Conservation (phyloP, 2,329 filamentous ascomycete genomes). For the Colletotrichum australisinense region DNA sequence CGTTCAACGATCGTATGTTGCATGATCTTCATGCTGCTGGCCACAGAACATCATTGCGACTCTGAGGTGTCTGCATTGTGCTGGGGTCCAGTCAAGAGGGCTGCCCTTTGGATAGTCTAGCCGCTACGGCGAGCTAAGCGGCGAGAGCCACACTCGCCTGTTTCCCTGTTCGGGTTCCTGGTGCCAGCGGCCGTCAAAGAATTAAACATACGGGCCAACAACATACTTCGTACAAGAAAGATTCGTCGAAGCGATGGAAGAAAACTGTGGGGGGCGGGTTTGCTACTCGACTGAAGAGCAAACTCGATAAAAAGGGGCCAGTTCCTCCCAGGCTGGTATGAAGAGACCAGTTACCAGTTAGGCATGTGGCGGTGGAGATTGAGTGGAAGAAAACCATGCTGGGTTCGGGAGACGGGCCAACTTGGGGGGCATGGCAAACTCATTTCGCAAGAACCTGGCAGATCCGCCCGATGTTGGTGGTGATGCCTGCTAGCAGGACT, state of each 20-base stretch:
- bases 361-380: neutral
- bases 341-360: neutral
- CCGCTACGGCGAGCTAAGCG: neutral
- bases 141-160: neutral
- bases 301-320: neutral
- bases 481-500: neutral
- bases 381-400: neutral
- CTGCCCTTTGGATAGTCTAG: neutral
- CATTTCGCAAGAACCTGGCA: constrained; percentile 1
- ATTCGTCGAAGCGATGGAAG: neutral
- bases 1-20: constrained; percentile 18
- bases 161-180: neutral
- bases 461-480: neutral
- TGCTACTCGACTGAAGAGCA: neutral
- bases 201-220: neutral
- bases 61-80: neutral
- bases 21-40: constrained; percentile 22
- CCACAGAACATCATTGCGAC: neutral
- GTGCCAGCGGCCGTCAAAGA: too few species aligned
- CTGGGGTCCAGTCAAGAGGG: constrained; percentile 1
- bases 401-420: neutral
- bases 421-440: neutral
- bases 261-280: neutral
- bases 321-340: neutral
- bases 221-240: neutral